phyloP scores from a whole-genome alignment of 352 stramenopile species.

The Pythium brassicae region DNA sequence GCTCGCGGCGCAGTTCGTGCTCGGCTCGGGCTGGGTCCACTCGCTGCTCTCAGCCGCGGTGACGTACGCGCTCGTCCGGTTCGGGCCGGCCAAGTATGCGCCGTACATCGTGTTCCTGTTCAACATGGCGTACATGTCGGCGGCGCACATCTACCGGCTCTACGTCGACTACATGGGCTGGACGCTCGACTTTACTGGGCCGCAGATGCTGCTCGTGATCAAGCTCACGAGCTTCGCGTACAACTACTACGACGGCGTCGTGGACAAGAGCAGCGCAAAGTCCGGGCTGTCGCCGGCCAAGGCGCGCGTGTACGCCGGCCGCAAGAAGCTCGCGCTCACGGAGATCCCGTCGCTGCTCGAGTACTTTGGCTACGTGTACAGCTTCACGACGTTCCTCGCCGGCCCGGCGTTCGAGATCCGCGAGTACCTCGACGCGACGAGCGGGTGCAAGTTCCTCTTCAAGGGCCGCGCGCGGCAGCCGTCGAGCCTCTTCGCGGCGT shows the following conservation, averaged over 20 bases:
- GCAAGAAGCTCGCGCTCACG: slow-evolving; percentile 64
- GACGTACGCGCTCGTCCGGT: slow-evolving; percentile 88
- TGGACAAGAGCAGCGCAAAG: slow-evolving; percentile 44
- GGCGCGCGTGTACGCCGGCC: slow-evolving; percentile 24
- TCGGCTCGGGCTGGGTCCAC: slow-evolving; percentile 92
- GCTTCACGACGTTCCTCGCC: slow-evolving; percentile 94
- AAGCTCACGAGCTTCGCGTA: slow-evolving; percentile 98
- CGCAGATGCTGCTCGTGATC: slow-evolving; percentile 94
- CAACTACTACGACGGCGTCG: slow-evolving; percentile 94
- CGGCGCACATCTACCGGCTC: slow-evolving; percentile 92
- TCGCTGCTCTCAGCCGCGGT: slow-evolving; percentile 89
- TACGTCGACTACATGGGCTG: slow-evolving; percentile 95
- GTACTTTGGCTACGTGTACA: slow-evolving; percentile 97
- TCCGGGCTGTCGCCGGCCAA: slow-evolving; percentile 18
- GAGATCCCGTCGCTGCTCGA: slow-evolving; percentile 89
- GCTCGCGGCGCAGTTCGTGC: slow-evolving; percentile 92
- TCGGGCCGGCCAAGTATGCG: slow-evolving; percentile 43
- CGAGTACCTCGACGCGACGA: slow-evolving; percentile 86
- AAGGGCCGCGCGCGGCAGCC: slow-evolving; percentile 41
- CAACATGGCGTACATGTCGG: slow-evolving; percentile 92
- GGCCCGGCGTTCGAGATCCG: slow-evolving; percentile 94
- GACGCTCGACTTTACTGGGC: slow-evolving; percentile 81
- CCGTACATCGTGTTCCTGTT: slow-evolving; percentile 91
- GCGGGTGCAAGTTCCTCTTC: slow-evolving; percentile 50
- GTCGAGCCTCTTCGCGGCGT: slow-evolving; percentile 62